Conservation (phyloP, 495 filamentous ascomycete genomes). For the Staphylotrichum tortipilum region DNA sequence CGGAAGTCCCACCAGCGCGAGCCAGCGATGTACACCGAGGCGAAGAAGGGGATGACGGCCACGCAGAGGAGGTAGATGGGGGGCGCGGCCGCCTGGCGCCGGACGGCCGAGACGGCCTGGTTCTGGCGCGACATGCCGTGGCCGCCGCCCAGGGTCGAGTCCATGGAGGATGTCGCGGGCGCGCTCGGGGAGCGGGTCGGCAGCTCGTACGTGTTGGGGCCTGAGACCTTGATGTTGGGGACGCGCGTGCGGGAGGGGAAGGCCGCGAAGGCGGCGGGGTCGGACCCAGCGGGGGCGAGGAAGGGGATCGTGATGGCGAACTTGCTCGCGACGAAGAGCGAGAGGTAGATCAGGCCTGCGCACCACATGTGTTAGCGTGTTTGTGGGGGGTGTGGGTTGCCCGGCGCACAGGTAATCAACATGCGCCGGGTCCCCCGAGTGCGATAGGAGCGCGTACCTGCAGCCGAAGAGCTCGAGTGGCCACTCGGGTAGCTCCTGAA, state of each 20-base stretch:
- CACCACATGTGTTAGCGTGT: background rate
- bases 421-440: background rate
- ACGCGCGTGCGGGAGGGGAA: constrained; percentile 40
- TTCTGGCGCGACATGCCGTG: constrained; percentile 38
- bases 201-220: constrained; percentile 24
- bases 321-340: constrained; percentile 58
- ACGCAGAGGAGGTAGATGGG: constrained; percentile 61
- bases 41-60: constrained; percentile 53
- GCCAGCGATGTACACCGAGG: constrained; percentile 46
- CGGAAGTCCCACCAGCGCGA: constrained; percentile 72
- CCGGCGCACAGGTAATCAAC: background rate
- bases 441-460: constrained; percentile 32
- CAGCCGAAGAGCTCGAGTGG: constrained; percentile 55
- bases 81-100: constrained; percentile 60
- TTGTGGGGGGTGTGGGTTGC: no score
- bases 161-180: constrained; percentile 17
- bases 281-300: constrained; percentile 38
- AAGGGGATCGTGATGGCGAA: constrained; percentile 51
- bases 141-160: constrained; percentile 10
- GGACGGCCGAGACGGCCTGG: constrained; percentile 36
- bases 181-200: constrained; percentile 10
- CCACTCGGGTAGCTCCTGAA: constrained; percentile 81
- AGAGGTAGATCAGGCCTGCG: constrained; percentile 63
- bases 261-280: constrained; percentile 32
- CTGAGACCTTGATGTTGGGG: constrained; percentile 11